Evolutionary conservation across 1,284 basidiomycete genomes (phyloP).

Genomic region (Trametes versicolor): DNA sequence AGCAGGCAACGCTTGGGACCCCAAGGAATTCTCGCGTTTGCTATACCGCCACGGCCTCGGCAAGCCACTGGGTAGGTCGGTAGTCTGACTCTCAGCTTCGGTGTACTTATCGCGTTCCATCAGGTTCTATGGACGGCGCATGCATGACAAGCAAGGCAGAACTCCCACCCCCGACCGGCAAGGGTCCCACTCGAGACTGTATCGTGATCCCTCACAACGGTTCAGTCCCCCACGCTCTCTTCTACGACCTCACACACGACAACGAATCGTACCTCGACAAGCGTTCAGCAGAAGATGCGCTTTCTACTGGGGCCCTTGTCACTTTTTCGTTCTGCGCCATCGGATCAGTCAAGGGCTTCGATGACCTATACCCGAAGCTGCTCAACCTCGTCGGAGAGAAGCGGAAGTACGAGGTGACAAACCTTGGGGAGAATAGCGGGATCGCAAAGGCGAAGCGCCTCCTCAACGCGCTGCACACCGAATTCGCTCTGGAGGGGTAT

Average conservation of each 20-base stretch:
- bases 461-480: slow-evolving; percentile 86
- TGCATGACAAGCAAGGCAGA: slow-evolving; percentile 83
- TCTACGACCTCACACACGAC: slow-evolving; percentile 96
- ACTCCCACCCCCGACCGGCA: slow-evolving; percentile 79
- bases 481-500: slow-evolving; percentile 87
- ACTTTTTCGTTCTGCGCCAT: slow-evolving; percentile 88
- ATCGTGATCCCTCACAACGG: slow-evolving; percentile 84
- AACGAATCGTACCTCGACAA: slow-evolving; percentile 92
- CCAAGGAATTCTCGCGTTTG: slow-evolving; percentile 87
- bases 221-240: slow-evolving; percentile 87
- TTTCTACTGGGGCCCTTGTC: slow-evolving; percentile 90
- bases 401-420: slow-evolving; percentile 75
- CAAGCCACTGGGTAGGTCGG: slow-evolving; percentile 82
- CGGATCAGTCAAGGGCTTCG: slow-evolving; percentile 95
- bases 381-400: slow-evolving; percentile 88
- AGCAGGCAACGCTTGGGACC: slow-evolving; percentile 89
- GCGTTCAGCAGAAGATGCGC: slow-evolving; percentile 90
- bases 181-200: slow-evolving; percentile 79
- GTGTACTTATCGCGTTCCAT: neutral
- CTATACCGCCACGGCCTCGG: slow-evolving; percentile 90
- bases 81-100: neutral
- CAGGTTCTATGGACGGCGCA: slow-evolving; percentile 91
- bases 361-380: slow-evolving; percentile 94
- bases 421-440: slow-evolving; percentile 64
- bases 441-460: slow-evolving; percentile 87